phyloP scores from a whole-genome alignment of 495 filamentous ascomycete genomes.

The Extremus antarcticus region DNA sequence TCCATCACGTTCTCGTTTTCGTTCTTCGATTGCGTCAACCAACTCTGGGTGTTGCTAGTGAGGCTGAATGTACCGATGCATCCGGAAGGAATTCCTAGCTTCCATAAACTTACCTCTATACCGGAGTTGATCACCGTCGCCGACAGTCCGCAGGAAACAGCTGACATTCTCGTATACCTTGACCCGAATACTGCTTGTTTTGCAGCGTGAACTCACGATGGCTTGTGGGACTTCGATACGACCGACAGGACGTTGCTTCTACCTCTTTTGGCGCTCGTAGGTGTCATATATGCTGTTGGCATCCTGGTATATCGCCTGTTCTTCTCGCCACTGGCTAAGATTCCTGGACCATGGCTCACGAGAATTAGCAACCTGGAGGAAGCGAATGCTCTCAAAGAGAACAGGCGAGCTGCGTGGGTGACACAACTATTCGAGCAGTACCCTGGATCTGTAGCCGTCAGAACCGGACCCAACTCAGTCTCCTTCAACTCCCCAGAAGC shows the following conservation, averaged over 20 bases:
- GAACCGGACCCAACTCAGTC: constrained; percentile 16
- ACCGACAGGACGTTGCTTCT: neutral
- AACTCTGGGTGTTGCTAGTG: too few species aligned
- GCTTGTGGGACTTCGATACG: neutral
- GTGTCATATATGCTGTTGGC: neutral
- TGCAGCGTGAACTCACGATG: neutral
- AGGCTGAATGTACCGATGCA: too few species aligned
- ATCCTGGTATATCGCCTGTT: constrained; percentile 14
- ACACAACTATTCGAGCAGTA: constrained; percentile 11
- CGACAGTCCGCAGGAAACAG: too few species aligned
- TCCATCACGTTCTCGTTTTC: too few species aligned
- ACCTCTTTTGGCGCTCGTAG: neutral
- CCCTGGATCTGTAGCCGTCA: constrained; percentile 14
- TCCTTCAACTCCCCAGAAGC: constrained; percentile 22
- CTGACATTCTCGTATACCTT: too few species aligned
- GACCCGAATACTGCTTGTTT: too few species aligned
- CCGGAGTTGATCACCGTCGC: too few species aligned
- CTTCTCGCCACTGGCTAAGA: constrained; percentile 18
- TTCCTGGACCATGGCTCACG: constrained; percentile 19
- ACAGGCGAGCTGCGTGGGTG: constrained; percentile 14
- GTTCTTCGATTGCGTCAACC: too few species aligned
- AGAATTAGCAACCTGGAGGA: constrained; percentile 13
- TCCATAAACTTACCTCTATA: too few species aligned
- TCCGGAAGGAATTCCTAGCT: too few species aligned
- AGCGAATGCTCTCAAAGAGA: constrained; percentile 16